phyloP scores from a whole-genome alignment of 2,329 filamentous ascomycete genomes.

The Ophiocordyceps sinensis region DNA sequence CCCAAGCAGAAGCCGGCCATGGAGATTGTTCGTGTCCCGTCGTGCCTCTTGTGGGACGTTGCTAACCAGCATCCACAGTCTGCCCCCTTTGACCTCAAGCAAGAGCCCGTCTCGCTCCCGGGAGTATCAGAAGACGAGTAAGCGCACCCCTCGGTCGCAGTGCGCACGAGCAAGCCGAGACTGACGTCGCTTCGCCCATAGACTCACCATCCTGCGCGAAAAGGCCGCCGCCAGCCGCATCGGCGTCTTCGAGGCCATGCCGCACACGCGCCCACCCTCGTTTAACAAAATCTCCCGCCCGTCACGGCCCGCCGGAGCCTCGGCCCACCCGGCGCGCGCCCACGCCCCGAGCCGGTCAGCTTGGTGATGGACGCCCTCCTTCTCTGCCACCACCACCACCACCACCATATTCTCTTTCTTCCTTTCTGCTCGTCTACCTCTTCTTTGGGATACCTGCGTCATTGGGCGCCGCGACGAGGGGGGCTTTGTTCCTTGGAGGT shows the following conservation, averaged over 20 bases:
- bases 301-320: neutral
- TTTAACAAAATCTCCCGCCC: conserved; percentile 3
- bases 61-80: conserved; percentile 25
- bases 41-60: neutral
- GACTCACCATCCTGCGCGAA: conserved; percentile 34
- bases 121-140: conserved; percentile 46
- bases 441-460: too few relatives aligned
- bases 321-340: neutral
- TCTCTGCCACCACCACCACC: neutral
- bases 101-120: conserved; percentile 35
- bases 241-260: conserved; percentile 24
- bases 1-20: conserved; percentile 27
- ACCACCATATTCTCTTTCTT: neutral
- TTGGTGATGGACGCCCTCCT: neutral
- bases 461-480: too few relatives aligned
- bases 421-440: neutral
- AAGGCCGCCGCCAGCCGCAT: conserved; percentile 35
- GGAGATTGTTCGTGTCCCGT: conserved; percentile 28
- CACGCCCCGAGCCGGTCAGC: neutral
- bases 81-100: conserved; percentile 43
- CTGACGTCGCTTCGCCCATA: conserved; percentile 9
- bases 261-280: conserved; percentile 9
- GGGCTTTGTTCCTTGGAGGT: too few relatives aligned
- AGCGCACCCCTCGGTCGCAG: too few relatives aligned
- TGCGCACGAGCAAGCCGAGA: neutral